These are phyloP conservation scores for Macroventuria anomochaeta DNA, from an alignment of 2,329 filamentous ascomycete genomes.

Conservation along the genomic window DNA sequence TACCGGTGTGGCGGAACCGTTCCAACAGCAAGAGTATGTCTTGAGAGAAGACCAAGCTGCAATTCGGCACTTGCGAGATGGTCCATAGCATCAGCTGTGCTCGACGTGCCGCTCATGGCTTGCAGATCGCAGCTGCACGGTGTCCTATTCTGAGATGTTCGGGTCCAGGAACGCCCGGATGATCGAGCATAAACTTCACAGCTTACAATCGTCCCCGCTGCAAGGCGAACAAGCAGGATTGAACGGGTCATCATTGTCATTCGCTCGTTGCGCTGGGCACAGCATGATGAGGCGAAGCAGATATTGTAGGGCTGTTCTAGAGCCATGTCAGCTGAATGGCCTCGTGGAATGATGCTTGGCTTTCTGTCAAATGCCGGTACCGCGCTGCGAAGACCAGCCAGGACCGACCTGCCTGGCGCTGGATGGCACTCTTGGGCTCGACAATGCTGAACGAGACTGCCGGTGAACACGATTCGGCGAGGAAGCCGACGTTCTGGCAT, in stretches of 20 bases:
- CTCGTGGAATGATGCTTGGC: conserved; percentile 2
- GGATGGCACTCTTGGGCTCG: background rate
- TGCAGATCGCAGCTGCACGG: conserved; percentile 9
- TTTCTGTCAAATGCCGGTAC: background rate
- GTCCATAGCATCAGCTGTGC: background rate
- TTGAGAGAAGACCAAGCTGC: background rate
- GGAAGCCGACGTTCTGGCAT: background rate
- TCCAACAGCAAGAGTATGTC: background rate
- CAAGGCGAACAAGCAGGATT: conserved; percentile 3
- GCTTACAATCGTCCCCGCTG: background rate
- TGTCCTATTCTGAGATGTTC: conserved; percentile 11
- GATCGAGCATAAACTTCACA: conserved; percentile 3
- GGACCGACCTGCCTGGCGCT: background rate
- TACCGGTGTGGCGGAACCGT: background rate
- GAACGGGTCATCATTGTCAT: background rate
- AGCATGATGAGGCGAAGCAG: conserved; percentile 17
- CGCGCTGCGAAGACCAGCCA: background rate
- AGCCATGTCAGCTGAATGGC: conserved; percentile 25
- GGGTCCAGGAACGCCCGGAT: background rate
- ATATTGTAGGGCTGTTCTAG: conserved; percentile 23
- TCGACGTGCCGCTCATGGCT: background rate
- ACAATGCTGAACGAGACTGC: background rate
- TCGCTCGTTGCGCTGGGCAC: conserved; percentile 3
- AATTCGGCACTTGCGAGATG: background rate
- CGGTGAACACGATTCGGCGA: background rate